Conservation (phyloP, 2,329 filamentous ascomycete genomes). For the Didymella keratinophila region DNA sequence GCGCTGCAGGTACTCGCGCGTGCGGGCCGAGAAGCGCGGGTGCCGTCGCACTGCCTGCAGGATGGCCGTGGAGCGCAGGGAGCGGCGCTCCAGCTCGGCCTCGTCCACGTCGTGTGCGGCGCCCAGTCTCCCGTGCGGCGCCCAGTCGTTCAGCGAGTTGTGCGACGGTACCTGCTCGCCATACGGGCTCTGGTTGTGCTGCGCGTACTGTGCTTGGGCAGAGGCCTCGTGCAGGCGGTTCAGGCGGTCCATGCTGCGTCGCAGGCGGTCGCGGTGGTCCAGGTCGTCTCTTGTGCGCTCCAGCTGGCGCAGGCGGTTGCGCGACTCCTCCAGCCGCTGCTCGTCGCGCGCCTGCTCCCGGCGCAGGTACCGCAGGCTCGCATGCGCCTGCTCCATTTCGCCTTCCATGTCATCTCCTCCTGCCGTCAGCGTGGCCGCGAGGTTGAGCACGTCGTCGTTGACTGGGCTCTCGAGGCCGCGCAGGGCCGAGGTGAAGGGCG, state of each 20-base stretch:
- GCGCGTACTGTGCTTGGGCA: too few relatives aligned
- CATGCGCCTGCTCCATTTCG: conserved; percentile 32
- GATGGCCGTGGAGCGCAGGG: conserved; percentile 50
- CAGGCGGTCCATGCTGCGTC: conserved; percentile 52
- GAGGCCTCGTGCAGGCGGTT: conserved; percentile 50
- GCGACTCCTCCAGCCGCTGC: conserved; percentile 29
- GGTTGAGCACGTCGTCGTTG: conserved; percentile 51
- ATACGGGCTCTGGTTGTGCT: too few relatives aligned
- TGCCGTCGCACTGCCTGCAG: conserved; percentile 52
- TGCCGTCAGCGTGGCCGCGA: conserved; percentile 59
- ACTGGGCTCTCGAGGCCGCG: conserved; percentile 59
- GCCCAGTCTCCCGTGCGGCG: conserved; percentile 58
- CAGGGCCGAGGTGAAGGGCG: conserved; percentile 57
- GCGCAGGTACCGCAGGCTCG: conserved; percentile 34
- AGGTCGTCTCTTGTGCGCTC: conserved; percentile 40
- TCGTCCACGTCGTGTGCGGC: conserved; percentile 40
- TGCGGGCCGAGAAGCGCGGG: conserved; percentile 50
- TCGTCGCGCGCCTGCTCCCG: conserved; percentile 33
- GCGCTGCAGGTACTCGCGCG: conserved; percentile 50
- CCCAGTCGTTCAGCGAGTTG: conserved; percentile 68
- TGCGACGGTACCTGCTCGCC: conserved; percentile 55
- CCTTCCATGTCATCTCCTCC: conserved; percentile 48
- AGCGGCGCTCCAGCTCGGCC: neutral
- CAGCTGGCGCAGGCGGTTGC: conserved; percentile 41
- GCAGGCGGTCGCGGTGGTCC: conserved; percentile 52